Evolutionary conservation across 257 asterid species (phyloP), one percentile per base, ranked within the genome.

Genomic region (Primulina eburnea): DNA sequence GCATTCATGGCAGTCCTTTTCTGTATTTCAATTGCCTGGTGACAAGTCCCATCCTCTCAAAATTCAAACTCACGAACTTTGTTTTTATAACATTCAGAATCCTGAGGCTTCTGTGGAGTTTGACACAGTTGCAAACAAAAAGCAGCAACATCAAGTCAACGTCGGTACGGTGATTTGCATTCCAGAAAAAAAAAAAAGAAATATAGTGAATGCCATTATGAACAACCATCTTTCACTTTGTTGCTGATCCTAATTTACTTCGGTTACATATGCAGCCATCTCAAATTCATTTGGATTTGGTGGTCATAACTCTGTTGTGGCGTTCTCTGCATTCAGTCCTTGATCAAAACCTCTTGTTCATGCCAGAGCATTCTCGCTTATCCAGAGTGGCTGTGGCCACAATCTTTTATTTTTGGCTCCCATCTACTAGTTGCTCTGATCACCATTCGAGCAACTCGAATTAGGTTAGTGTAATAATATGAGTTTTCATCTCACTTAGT

Each of bases 41-140:
- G 38, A 34, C 18, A 1, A 65, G 17, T 67, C 7, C 29, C 24
- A 57, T 24, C 18, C 38, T 63, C 53, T 58, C 64, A 33, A 43
- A 29, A 33, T 64, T 40, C 33, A 72, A 47, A 47, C 18, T 53
- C 20, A 52, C 57, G 29, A 34, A 73, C 34, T 47, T 24, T 8
- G 16, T 56, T 70, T 17, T 16, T 58, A 63, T 63, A 62, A 33
- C 71, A 58, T 85, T 77, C 82, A 93, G 99, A 88, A 91, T 64
- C 92, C 87, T 12, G 99, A 93, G 82, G 92, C 99, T 47, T 80
- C 96, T 0, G 90, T 91, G 43, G 96, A 89, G 65, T 89, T 93
- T 59, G 97, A 93, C 78, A 87, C 96, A 0, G 92, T 91, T 64
- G 87, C 97, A 78, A 93, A 93, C 79, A 55, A 71, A 69, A 93